Base-by-base conservation (phyloP, 768 basidiomycete species). In the Phlegmacium glaucopus region DNA sequence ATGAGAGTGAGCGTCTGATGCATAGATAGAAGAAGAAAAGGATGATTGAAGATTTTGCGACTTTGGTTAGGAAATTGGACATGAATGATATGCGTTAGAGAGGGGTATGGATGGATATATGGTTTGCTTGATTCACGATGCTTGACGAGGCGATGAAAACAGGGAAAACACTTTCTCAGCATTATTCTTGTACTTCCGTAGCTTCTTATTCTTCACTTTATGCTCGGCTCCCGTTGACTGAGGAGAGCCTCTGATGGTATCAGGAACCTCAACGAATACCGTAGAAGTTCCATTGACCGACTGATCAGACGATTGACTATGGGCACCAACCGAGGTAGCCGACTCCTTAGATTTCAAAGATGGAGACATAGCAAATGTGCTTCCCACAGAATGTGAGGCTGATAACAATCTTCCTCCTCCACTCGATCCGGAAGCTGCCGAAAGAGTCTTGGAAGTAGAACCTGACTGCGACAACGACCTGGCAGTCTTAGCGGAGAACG, bases 151-250 rank as follows among this genome's bases (percentile, higher is more conserved):
- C 22, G 85, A 80, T 36, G 85, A 84, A 65, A 92, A 91, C 53
- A 92, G 71, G 27, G 88, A 88, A 48, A 92, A 75, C 46, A 92
- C 78, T 54, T 91, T 91, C 72, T 90, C 89, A 3, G 90, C 88
- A 51, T 84, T 86, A 61, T 90, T 84, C 70, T 90, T 91, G 72
- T 89, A 88, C 70, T 84, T 90, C 75, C 85, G 87, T 65, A 89
- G 64, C 66, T 86, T 90, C 72, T 80, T 88, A 59, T 65, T 82
- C 78, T 78, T 84, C 51, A 71, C 71, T 61, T 80, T 83, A 58
- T 83, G 77, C n/a, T 74, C 70, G 41, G 51, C 44, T 30, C 59
- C 59, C 50, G 51, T 51, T 37, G 45, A 35, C 34, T 41, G 45
- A 9, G 52, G 52, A n/a, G 58, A 54, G 7, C 51, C 54, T 36